These are phyloP conservation scores for Sclerotinia subarctica DNA, from an alignment of 2,329 filamentous ascomycete genomes.

Conservation along the genomic window DNA sequence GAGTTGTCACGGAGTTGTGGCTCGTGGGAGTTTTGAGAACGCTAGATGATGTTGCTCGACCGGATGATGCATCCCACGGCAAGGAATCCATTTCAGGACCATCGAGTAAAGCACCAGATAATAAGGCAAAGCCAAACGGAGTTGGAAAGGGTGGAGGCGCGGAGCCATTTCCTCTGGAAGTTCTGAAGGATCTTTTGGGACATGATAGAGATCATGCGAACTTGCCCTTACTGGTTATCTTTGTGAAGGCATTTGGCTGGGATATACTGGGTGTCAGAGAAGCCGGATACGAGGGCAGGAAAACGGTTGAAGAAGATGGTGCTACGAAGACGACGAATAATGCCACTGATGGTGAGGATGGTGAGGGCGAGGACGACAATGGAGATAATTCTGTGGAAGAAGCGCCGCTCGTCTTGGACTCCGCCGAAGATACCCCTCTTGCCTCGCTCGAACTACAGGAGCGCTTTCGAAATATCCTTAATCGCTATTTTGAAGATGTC, in stretches of 20 bases:
- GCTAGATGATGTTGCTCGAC: conserved; percentile 62
- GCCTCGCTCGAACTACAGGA: conserved; percentile 74
- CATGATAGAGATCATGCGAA: conserved; percentile 92
- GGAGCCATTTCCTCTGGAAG: conserved; percentile 93
- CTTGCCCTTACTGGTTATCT: conserved; percentile 85
- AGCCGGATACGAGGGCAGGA: conserved; percentile 72
- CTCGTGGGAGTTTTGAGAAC: conserved; percentile 84
- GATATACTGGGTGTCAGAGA: conserved; percentile 82
- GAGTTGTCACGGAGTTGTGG: conserved; percentile 95
- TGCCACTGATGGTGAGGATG: conserved; percentile 46
- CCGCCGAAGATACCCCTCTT: conserved; percentile 67
- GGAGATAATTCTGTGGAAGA: conserved; percentile 43
- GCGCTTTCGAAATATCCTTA: conserved; percentile 80
- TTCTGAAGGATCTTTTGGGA: conserved; percentile 93
- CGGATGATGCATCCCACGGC: conserved; percentile 55
- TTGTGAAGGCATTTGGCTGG: conserved; percentile 95
- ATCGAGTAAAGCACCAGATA: conserved; percentile 60
- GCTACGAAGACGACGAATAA: conserved; percentile 49
- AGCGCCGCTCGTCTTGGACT: conserved; percentile 44
- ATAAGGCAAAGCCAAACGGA: conserved; percentile 53
- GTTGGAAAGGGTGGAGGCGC: conserved; percentile 63
- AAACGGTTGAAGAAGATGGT: conserved; percentile 78
- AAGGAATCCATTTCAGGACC: conserved; percentile 47
- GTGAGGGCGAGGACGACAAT: conserved; percentile 47
- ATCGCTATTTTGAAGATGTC: conserved; percentile 88